phyloP scores from a whole-genome alignment of 1,284 basidiomycete genomes.

The Leccinum pachyderme region DNA sequence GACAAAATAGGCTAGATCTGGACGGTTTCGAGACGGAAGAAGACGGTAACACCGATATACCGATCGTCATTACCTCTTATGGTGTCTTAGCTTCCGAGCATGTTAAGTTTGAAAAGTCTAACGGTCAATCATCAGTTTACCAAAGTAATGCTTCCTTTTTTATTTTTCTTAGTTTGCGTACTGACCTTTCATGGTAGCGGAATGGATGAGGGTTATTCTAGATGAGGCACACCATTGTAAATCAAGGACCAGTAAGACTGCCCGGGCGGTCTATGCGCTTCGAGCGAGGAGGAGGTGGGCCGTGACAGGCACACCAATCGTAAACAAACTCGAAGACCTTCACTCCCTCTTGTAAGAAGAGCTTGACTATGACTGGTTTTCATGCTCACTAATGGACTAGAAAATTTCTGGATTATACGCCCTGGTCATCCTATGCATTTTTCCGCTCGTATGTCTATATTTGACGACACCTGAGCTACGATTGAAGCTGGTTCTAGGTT shows the following conservation, averaged over 20 bases:
- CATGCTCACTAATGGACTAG: slow-evolving; percentile 38
- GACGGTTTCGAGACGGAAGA: slow-evolving; percentile 55
- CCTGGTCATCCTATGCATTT: slow-evolving; percentile 89
- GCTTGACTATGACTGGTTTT: neutral
- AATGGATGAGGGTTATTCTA: slow-evolving; percentile 78
- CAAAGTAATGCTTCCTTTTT: slow-evolving; percentile 52
- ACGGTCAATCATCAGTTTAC: slow-evolving; percentile 60
- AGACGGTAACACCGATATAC: slow-evolving; percentile 50
- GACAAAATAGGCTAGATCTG: slow-evolving; percentile 76
- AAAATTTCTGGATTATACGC: slow-evolving; percentile 86
- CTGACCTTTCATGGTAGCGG: slow-evolving; percentile 43
- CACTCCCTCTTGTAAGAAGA: slow-evolving; percentile 76
- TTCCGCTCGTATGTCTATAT: slow-evolving; percentile 68
- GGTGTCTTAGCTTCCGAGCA: slow-evolving; percentile 86
- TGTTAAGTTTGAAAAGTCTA: slow-evolving; percentile 57
- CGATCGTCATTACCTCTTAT: slow-evolving; percentile 89
- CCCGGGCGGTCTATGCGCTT: slow-evolving; percentile 88
- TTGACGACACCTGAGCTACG: neutral
- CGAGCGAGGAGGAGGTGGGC: slow-evolving; percentile 85
- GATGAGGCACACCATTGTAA: slow-evolving; percentile 98
- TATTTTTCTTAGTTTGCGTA: neutral
- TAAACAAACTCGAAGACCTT: slow-evolving; percentile 92
- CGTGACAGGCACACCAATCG: slow-evolving; percentile 93
- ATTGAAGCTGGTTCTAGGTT: slow-evolving; percentile 49
- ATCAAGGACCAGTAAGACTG: slow-evolving; percentile 85